A percentile compares a stretch with the other conserved stretches of the same genome.
Evolutionary conservation across 2,329 filamentous ascomycete genomes (phyloP).

Genomic region (Aspergillus neoniger): DNA sequence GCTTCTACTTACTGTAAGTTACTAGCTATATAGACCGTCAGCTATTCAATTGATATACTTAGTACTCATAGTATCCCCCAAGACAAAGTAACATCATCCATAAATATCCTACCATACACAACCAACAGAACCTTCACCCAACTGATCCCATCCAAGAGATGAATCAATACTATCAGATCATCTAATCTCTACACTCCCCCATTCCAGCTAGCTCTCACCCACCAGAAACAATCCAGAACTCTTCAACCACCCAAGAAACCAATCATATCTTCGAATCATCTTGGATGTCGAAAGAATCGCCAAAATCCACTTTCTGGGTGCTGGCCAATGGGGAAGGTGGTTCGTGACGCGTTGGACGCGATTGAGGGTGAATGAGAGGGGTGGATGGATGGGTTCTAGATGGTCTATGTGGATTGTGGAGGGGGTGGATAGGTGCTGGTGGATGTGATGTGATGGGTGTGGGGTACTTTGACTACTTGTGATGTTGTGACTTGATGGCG

Average conservation of each 20-base stretch:
- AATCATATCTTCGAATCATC: background rate
- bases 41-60: too few species aligned
- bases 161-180: background rate
- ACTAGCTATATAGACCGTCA: too few species aligned
- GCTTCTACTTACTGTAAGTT: too few species aligned
- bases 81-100: too few species aligned
- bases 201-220: background rate
- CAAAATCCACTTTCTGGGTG: conserved; percentile 9
- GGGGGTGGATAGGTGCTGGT: background rate
- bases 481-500: background rate
- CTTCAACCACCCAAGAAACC: background rate
- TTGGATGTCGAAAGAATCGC: conserved; percentile 11
- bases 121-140: background rate
- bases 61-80: background rate
- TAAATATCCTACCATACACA: too few species aligned
- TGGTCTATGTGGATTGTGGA: background rate
- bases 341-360: conserved; percentile 3
- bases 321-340: background rate
- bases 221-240: background rate
- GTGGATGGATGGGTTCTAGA: background rate
- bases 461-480: background rate
- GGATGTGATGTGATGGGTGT: background rate
- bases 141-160: background rate
- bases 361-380: background rate
- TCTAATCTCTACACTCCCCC: background rate